phyloP scores from a whole-genome alignment of 129 eudicot genomes.

The Escallonia herrerae region DNA sequence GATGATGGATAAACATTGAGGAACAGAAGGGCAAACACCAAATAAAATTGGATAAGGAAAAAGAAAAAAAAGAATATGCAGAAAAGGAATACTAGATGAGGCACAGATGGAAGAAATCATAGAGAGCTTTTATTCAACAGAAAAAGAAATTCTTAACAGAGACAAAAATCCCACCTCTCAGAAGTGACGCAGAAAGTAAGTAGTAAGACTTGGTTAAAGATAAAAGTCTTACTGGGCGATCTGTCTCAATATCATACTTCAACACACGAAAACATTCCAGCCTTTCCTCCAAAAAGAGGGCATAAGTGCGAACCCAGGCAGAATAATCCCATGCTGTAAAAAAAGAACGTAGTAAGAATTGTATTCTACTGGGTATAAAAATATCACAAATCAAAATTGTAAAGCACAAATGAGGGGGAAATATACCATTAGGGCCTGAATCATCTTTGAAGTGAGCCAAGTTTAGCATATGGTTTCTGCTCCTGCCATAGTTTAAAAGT shows the following conservation, averaged over 20 bases:
- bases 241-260: slow-evolving; percentile 70
- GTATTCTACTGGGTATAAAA: too few relatives aligned
- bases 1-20: background rate
- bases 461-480: slow-evolving; percentile 62
- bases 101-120: too few relatives aligned
- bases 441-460: slow-evolving; percentile 83
- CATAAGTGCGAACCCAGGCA: slow-evolving; percentile 83
- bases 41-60: background rate
- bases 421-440: slow-evolving; percentile 72
- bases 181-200: too few relatives aligned
- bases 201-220: background rate
- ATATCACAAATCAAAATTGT: too few relatives aligned
- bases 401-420: background rate
- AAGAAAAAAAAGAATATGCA: background rate
- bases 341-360: slow-evolving; percentile 1
- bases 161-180: too few relatives aligned
- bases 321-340: slow-evolving; percentile 90
- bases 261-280: slow-evolving; percentile 69
- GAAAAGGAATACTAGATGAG: background rate
- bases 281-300: slow-evolving; percentile 75
- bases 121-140: too few relatives aligned
- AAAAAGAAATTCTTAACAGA: too few relatives aligned
- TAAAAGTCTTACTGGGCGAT: slow-evolving; percentile 44
- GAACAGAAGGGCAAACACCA: background rate
- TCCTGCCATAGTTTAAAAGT: slow-evolving; percentile 48